phyloP scores from a whole-genome alignment of 805 yeast genomes.

The Pichia kluyveri region DNA sequence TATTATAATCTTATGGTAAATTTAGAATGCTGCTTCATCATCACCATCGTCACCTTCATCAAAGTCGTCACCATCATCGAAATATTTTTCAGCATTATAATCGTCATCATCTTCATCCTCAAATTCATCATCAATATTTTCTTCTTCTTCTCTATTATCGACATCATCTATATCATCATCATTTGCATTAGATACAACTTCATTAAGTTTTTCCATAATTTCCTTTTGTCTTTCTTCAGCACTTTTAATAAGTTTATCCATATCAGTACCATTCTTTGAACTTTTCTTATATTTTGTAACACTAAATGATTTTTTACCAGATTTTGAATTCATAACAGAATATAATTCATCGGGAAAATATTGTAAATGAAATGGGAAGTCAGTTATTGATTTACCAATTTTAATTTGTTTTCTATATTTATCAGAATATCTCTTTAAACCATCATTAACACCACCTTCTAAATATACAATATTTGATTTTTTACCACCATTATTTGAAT shows the following conservation, averaged over 20 bases:
- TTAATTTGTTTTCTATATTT: conserved; percentile 61
- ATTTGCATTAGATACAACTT: conserved; percentile 29
- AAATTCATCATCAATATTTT: conserved; percentile 59
- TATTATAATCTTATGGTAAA: background rate
- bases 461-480: conserved; percentile 14
- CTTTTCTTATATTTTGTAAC: conserved; percentile 29
- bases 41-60: conserved; percentile 48
- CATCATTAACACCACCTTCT: conserved; percentile 47
- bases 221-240: conserved; percentile 24
- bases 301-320: conserved; percentile 35
- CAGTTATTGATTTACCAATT: conserved; percentile 63
- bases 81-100: conserved; percentile 72
- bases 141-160: conserved; percentile 38
- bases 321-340: conserved; percentile 47
- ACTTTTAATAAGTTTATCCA: conserved; percentile 19
- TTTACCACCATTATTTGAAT: background rate
- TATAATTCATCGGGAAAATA: conserved; percentile 76
- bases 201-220: conserved; percentile 25
- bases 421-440: conserved; percentile 77
- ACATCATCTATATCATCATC: conserved; percentile 37
- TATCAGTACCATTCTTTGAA: conserved; percentile 28
- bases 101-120: conserved; percentile 73
- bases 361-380: conserved; percentile 63
- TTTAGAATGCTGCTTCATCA: conserved; percentile 61
- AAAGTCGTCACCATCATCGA: conserved; percentile 64